Conservation (phyloP, 2,329 filamentous ascomycete species). For the Penicillium sp. region DNA sequence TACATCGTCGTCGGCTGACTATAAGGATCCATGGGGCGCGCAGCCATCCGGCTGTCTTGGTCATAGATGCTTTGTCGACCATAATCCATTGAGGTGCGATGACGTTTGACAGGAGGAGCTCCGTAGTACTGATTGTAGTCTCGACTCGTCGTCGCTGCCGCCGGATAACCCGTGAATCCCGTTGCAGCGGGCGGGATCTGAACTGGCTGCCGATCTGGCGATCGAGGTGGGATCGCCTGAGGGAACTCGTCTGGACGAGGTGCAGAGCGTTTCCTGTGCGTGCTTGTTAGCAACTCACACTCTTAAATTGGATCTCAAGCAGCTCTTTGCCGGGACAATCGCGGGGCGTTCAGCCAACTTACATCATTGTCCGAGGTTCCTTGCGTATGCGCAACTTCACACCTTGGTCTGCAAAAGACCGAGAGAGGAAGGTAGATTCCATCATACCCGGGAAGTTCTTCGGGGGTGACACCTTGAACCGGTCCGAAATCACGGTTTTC, state of each 20-base stretch:
- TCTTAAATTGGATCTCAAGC: background rate
- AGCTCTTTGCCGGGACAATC: background rate
- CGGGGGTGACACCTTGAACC: conserved; percentile 62
- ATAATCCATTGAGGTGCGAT: conserved; percentile 46
- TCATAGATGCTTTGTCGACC: conserved; percentile 43
- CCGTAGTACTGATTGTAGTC: conserved; percentile 42
- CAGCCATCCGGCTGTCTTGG: conserved; percentile 40
- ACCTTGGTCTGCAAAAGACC: conserved; percentile 84
- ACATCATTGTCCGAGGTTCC: conserved; percentile 67
- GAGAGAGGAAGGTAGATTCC: conserved; percentile 79
- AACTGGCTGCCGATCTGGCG: conserved; percentile 43
- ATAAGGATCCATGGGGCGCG: conserved; percentile 43
- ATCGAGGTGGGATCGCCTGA: conserved; percentile 40
- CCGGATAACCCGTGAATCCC: conserved; percentile 38
- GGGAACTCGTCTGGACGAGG: conserved; percentile 46
- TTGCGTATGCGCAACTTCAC: conserved; percentile 81
- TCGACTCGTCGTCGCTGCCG: conserved; percentile 32
- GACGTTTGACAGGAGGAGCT: conserved; percentile 42
- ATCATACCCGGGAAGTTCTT: conserved; percentile 79
- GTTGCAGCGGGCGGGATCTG: conserved; percentile 38
- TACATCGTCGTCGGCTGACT: conserved; percentile 40
- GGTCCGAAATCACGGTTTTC: conserved; percentile 62
- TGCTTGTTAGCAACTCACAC: conserved; percentile 19
- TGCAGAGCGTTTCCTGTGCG: conserved; percentile 43
- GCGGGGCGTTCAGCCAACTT: conserved; percentile 21